A percentile compares a stretch with the other conserved stretches of the same genome.
phyloP scores from a whole-genome alignment of 371 early-diverging fungal genomes.

The Zopfochytrium polystomum region DNA sequence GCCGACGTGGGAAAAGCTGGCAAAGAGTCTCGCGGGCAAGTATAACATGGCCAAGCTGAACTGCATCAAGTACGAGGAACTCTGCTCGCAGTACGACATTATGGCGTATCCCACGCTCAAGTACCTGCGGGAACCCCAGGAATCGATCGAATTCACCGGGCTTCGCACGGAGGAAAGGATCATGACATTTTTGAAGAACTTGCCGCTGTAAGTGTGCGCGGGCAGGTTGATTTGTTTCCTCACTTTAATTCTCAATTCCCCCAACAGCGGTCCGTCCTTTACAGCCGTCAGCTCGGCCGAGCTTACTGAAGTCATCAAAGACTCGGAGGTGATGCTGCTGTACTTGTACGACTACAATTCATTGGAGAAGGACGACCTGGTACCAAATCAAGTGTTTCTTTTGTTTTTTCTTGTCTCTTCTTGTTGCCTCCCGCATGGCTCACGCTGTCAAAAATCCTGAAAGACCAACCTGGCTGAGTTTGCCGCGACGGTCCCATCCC shows the following conservation, averaged over 20 bases:
- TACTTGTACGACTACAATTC: constrained; percentile 31
- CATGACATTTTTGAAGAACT: constrained; percentile 28
- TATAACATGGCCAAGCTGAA: constrained; percentile 81
- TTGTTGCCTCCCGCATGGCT: too few relatives aligned
- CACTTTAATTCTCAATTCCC: too few relatives aligned
- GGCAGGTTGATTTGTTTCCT: too few relatives aligned
- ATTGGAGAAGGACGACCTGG: constrained; percentile 14
- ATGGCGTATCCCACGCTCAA: constrained; percentile 81
- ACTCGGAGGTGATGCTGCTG: constrained; percentile 34
- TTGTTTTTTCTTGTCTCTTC: too few relatives aligned
- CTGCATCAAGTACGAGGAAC: constrained; percentile 56
- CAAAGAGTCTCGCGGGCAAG: constrained; percentile 57
- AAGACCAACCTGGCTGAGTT: constrained; percentile 26
- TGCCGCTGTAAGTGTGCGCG: constrained; percentile 10
- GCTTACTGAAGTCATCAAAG: constrained; percentile 16
- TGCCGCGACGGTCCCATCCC: constrained; percentile 22
- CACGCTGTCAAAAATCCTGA: too few relatives aligned
- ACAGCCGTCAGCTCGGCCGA: constrained; percentile 26
- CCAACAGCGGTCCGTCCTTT: constrained; percentile 23
- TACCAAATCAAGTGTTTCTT: too few relatives aligned
- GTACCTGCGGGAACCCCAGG: constrained; percentile 27
- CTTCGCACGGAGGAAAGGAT: constrained; percentile 26
- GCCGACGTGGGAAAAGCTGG: constrained; percentile 74
- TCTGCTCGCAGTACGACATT: constrained; percentile 61
- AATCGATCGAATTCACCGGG: constrained; percentile 28